phyloP scores from a whole-genome alignment of 768 basidiomycete species.

The Suillus bovinus region DNA sequence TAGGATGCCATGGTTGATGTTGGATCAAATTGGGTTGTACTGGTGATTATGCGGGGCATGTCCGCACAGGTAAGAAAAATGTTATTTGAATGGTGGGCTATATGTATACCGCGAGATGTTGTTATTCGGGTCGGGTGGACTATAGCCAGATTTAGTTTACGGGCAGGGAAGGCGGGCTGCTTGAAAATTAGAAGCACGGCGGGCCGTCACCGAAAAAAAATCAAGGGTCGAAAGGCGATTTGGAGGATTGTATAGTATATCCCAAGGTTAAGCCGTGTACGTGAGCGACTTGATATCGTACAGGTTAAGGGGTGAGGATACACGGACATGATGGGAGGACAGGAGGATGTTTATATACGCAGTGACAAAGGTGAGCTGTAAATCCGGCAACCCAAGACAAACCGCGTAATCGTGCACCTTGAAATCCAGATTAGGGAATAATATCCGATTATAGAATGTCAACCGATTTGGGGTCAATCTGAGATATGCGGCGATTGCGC shows the following conservation, averaged over 20 bases:
- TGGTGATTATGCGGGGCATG: constrained; percentile 9
- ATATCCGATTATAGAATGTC: constrained; percentile 5
- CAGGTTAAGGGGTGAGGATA: constrained; percentile 9
- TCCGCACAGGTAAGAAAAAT: constrained; percentile 1
- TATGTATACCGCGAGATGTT: constrained; percentile 4
- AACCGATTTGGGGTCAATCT: constrained; percentile 20
- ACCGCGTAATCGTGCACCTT: constrained; percentile 24
- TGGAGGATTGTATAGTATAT: background rate
- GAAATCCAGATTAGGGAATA: constrained; percentile 18
- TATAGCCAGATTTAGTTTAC: background rate
- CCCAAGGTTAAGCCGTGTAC: background rate
- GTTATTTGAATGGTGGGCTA: background rate
- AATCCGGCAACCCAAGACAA: constrained; percentile 25
- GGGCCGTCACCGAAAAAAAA: constrained; percentile 2
- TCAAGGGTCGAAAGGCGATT: constrained; percentile 1
- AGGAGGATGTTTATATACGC: constrained; percentile 21
- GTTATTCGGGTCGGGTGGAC: background rate
- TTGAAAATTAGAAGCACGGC: constrained; percentile 7
- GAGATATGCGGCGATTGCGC: constrained; percentile 29
- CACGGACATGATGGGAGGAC: constrained; percentile 34
- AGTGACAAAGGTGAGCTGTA: constrained; percentile 31
- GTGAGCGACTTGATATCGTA: background rate
- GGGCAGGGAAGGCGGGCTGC: constrained; percentile 14
- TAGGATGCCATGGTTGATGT: constrained; percentile 18
- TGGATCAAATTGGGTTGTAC: constrained; percentile 10